Conservation (phyloP, 257 asterid species). For the Solanum tacnaense region DNA sequence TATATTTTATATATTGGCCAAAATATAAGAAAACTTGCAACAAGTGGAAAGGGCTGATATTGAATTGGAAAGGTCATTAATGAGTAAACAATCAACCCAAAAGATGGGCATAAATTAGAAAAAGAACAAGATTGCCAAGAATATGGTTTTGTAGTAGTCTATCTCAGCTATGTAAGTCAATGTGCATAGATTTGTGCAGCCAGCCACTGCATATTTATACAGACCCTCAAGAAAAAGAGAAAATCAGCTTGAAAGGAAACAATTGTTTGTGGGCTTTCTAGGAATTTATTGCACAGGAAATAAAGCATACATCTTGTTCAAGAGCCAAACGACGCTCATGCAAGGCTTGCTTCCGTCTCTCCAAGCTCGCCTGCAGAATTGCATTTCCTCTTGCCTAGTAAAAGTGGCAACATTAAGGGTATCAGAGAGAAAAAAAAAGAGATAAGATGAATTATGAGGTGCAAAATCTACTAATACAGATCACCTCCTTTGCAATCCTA, state of each 20-base stretch:
- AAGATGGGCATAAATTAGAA: background rate
- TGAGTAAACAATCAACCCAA: background rate
- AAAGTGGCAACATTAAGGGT: background rate
- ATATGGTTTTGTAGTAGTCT: background rate
- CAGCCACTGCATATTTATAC: background rate
- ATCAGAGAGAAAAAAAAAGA: background rate
- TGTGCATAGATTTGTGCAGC: background rate
- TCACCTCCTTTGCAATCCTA: conserved; percentile 90
- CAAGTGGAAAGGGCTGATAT: background rate
- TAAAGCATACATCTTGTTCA: conserved; percentile 76
- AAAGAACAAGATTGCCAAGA: background rate
- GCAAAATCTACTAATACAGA: conserved; percentile 1
- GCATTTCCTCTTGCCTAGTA: conserved; percentile 87
- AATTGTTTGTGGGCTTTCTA: background rate
- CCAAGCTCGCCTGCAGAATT: conserved; percentile 90
- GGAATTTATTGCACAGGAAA: background rate
- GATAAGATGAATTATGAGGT: background rate
- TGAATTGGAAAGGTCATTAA: background rate
- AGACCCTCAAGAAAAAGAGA: background rate
- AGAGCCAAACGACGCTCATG: conserved; percentile 90
- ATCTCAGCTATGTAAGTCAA: background rate
- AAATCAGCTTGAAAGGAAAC: background rate
- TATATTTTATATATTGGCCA: background rate
- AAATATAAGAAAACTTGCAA: background rate
- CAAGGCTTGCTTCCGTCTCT: conserved; percentile 91